Base-by-base conservation (phyloP, 345 rosid species). In the Litchi chinensis region DNA sequence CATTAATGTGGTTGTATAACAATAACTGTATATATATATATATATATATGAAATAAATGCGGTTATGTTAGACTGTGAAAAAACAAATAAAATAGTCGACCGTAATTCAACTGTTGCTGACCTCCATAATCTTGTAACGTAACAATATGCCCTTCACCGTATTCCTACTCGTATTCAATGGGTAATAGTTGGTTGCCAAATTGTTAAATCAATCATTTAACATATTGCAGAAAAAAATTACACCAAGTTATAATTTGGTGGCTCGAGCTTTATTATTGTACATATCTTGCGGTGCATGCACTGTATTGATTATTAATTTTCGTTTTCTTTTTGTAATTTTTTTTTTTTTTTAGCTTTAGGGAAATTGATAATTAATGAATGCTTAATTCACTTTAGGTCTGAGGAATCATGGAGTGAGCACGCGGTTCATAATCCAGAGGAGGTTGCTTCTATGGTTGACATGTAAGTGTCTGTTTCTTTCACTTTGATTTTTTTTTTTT, bases 351-450 rank as follows among this genome's bases (percentile, higher is more conserved):
- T n/a, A n/a, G 6, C 1, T 22, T 2, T 6, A 22, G 8, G 3
- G 22, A 59, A 59, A 41, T 43, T 44, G 13, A 28, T 65, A 48
- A 67, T 54, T 26, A 18, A 48, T 26, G 52, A 24, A 26, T 18
- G 74, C 70, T 62, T 5, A 68, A 13, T 56, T 57, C 41, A 68
- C 15, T 67, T 82, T 87, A 88, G 94, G 85, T 79, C 84, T 52
- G 76, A 78, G 41, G 85, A 80, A 37, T 80, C 79, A 41, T 81
- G 92, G 97, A 88, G 80, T 68, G 87, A 85, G 82, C 92, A 93
- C 79, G 90, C 93, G 0, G 87, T 89, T 24, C 88, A 91, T 28
- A 80, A 92, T 86, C 98, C 97, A 52, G 97, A 90, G 64, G 90
- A 83, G 70, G 76, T 93, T 24, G 95, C 90, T 75, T 84, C 94